A percentile compares a stretch with the other conserved stretches of the same genome.
These are phyloP conservation scores for Cladosporium velox DNA, from an alignment of 2,329 filamentous ascomycete species.

Conservation along the genomic window DNA sequence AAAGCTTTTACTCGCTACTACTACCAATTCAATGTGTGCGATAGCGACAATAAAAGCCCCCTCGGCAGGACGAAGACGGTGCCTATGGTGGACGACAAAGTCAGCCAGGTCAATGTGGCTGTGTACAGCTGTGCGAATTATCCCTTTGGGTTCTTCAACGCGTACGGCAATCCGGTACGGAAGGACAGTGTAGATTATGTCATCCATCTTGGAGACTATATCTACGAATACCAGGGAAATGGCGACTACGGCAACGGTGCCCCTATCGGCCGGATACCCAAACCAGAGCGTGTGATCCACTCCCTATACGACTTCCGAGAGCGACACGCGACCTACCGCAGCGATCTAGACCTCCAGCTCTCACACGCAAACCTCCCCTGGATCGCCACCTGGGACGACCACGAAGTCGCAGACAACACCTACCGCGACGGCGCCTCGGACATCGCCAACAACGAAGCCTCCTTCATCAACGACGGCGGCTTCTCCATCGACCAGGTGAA, in stretches of 20 bases:
- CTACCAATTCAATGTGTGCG: conserved; percentile 34
- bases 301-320: conserved; percentile 49
- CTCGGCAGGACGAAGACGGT: conserved; percentile 33
- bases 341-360: conserved; percentile 43
- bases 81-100: conserved; percentile 26
- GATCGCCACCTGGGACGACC: conserved; percentile 46
- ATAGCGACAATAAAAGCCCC: conserved; percentile 28
- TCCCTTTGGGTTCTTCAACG: conserved; percentile 33
- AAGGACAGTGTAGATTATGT: conserved; percentile 46
- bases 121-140: conserved; percentile 35
- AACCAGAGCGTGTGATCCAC: conserved; percentile 42
- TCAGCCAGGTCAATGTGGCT: conserved; percentile 29
- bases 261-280: conserved; percentile 28
- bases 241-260: conserved; percentile 31
- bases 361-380: conserved; percentile 45
- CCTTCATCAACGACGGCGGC: conserved; percentile 43
- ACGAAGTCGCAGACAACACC: conserved; percentile 43
- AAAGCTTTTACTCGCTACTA: conserved; percentile 33
- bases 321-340: conserved; percentile 43
- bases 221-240: conserved; percentile 43
- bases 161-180: conserved; percentile 32
- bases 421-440: conserved; percentile 44
- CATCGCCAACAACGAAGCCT: conserved; percentile 48
- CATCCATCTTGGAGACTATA: conserved; percentile 41
- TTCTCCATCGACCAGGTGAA: conserved; percentile 49